Percentiles rank a stretch among this genome's conserved stretches.
Evolutionary conservation across 768 basidiomycete genomes (phyloP).

Genomic region (Russula emetica): DNA sequence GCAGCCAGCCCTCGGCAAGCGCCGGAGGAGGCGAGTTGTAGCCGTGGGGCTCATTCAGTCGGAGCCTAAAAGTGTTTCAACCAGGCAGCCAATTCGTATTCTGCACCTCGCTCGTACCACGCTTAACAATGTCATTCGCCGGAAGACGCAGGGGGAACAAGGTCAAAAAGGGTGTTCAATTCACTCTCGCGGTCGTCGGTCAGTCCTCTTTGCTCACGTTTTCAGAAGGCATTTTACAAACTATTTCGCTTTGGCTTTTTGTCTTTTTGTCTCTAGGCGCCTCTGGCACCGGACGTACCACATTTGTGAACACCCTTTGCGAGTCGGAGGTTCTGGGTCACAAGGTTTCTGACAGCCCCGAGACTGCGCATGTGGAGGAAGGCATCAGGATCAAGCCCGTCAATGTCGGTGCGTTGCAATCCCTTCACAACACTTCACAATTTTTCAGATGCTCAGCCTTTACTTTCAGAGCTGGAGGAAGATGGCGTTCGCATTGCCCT

Average conservation of each 20-base stretch:
- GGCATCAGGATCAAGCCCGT: conserved; percentile 92
- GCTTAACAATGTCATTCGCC: conserved; percentile 66
- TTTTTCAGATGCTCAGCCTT: conserved; percentile 4
- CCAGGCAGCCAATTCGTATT: conserved; percentile 28
- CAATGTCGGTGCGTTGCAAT: conserved; percentile 71
- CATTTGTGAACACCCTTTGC: conserved; percentile 99
- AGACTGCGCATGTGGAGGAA: conserved; percentile 89
- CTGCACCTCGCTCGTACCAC: conserved; percentile 29
- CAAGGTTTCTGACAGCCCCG: conserved; percentile 79
- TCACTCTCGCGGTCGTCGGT: conserved; percentile 98
- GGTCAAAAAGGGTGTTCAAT: conserved; percentile 98
- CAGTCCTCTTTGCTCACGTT: conserved; percentile 36
- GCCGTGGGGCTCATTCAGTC: conserved; percentile 14
- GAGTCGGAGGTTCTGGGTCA: conserved; percentile 89
- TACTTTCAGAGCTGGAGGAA: conserved; percentile 81
- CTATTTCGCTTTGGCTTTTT: conserved; percentile 14
- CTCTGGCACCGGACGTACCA: conserved; percentile 95
- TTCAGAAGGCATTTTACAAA: conserved; percentile 6
- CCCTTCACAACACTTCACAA: neutral
- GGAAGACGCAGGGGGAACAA: conserved; percentile 88
- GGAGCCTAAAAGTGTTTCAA: conserved; percentile 27
- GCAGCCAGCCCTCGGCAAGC: neutral
- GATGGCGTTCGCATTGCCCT: conserved; percentile 97
- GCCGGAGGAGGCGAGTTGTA: neutral
- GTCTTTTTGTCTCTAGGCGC: conserved; percentile 71